Conservation (phyloP, 2,329 filamentous ascomycete genomes). For the Fusarium nanum region DNA sequence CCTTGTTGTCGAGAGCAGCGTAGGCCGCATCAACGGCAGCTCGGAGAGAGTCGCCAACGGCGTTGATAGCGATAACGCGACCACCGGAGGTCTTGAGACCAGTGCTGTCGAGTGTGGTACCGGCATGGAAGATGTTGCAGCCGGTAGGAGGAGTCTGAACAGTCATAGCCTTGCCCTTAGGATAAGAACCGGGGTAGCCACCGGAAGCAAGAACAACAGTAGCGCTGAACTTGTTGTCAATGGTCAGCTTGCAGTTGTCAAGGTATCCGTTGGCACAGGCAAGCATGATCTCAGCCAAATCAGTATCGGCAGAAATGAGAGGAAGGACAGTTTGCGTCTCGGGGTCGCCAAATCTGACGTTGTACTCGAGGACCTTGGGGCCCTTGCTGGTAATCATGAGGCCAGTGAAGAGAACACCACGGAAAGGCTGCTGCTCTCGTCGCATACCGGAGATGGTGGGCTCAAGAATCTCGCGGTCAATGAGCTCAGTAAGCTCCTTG, state of each 20-base stretch:
- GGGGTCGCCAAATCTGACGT: constrained; percentile 88
- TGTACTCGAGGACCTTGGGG: constrained; percentile 87
- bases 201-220: constrained; percentile 95
- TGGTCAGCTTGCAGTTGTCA: constrained; percentile 73
- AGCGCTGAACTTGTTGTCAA: constrained; percentile 79
- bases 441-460: constrained; percentile 92
- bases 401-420: constrained; percentile 86
- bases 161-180: constrained; percentile 76
- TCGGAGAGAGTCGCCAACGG: constrained; percentile 76
- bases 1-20: constrained; percentile 73
- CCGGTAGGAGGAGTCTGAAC: constrained; percentile 59
- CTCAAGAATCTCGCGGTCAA: constrained; percentile 86
- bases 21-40: constrained; percentile 92
- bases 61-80: constrained; percentile 92
- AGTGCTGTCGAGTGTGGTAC: constrained; percentile 74
- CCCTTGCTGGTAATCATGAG: constrained; percentile 89
- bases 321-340: constrained; percentile 87
- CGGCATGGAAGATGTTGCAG: constrained; percentile 90
- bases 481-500: constrained; percentile 77
- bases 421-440: constrained; percentile 78
- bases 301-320: constrained; percentile 78
- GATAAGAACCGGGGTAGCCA: constrained; percentile 89
- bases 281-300: constrained; percentile 87
- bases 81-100: constrained; percentile 84
- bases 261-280: constrained; percentile 83